These are phyloP conservation scores for Colletotrichum sp. DNA, from an alignment of 2,329 filamentous ascomycete species.

Conservation along the genomic window DNA sequence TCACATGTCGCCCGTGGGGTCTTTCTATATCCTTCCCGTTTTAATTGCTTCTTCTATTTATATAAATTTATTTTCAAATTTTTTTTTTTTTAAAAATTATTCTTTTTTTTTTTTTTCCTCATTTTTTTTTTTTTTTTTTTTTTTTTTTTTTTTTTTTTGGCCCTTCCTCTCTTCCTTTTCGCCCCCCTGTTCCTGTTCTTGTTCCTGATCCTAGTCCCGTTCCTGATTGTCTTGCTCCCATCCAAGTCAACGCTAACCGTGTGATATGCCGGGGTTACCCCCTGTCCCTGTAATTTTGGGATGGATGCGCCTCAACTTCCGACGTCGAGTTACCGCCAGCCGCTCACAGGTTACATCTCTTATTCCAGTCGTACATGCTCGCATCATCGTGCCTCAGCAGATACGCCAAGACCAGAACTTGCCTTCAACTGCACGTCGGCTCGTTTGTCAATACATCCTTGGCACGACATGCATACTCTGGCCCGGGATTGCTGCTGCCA, in stretches of 20 bases:
- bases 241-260: constrained; percentile 12
- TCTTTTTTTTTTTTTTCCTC: too few relatives aligned
- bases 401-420: neutral
- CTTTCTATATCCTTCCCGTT: too few relatives aligned
- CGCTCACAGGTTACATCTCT: neutral
- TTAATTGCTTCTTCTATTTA: too few relatives aligned
- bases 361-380: neutral
- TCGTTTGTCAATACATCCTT: neutral
- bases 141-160: neutral
- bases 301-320: constrained; percentile 24
- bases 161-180: neutral
- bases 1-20: too few relatives aligned
- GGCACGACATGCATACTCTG: neutral
- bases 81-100: too few relatives aligned
- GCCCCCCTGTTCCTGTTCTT: constrained; percentile 4
- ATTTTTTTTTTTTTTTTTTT: too few relatives aligned
- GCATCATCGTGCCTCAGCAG: neutral
- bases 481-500: neutral
- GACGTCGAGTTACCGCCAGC: constrained; percentile 6
- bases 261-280: constrained; percentile 7
- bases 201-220: neutral
- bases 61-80: too few relatives aligned
- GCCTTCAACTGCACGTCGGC: neutral
- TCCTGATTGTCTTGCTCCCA: constrained; percentile 12
- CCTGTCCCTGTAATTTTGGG: constrained; percentile 21